Evolutionary conservation across 2,329 filamentous ascomycete species (phyloP).

Genomic region (Talaromyces amestolkiae): DNA sequence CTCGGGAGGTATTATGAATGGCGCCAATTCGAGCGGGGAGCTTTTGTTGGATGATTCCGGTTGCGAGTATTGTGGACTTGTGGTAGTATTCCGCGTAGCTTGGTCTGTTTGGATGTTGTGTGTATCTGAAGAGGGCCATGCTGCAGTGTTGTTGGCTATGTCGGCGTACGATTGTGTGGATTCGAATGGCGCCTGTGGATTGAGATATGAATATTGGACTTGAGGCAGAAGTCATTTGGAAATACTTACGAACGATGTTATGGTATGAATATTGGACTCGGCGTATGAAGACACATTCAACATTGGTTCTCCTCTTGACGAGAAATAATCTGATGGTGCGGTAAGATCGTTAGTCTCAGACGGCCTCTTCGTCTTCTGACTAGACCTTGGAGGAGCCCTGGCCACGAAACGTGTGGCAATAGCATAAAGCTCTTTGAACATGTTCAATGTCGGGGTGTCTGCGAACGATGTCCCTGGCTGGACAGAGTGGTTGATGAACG

Average conservation of each 20-base stretch:
- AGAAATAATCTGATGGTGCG: background rate
- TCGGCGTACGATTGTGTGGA: background rate
- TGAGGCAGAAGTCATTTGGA: background rate
- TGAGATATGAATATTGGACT: background rate
- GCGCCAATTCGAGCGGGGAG: constrained; percentile 3
- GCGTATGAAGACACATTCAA: background rate
- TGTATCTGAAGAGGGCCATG: background rate
- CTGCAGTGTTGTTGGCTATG: background rate
- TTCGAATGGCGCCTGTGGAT: background rate
- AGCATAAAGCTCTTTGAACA: constrained; percentile 14
- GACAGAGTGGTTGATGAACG: constrained; percentile 6
- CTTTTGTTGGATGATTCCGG: background rate
- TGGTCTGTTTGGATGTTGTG: background rate
- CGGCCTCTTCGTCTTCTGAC: constrained; percentile 1
- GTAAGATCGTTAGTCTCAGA: background rate
- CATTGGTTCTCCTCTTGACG: background rate
- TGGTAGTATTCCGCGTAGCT: background rate
- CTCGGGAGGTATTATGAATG: constrained; percentile 13
- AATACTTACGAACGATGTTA: background rate
- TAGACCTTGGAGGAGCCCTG: background rate
- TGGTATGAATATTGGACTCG: background rate
- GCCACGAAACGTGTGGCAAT: constrained; percentile 9
- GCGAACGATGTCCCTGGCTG: constrained; percentile 11
- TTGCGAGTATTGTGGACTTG: background rate
- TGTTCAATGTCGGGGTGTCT: constrained; percentile 4